Evolutionary conservation across 768 basidiomycete species (phyloP).

Genomic region (Exsudoporus frostii): DNA sequence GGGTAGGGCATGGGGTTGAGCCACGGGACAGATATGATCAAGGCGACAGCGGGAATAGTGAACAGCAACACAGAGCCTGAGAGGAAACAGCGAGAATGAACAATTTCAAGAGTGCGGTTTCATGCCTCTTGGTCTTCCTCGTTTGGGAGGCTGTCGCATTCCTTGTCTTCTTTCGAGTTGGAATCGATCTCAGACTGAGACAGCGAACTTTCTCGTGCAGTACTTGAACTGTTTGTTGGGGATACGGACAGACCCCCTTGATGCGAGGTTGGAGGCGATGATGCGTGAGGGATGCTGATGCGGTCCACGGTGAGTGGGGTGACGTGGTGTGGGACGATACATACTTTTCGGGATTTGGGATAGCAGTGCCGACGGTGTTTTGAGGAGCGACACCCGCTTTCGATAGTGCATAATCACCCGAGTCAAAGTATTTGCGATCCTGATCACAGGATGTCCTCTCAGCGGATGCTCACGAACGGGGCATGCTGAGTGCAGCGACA

Average conservation of each 20-base stretch:
- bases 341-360: conserved; percentile 97
- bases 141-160: conserved; percentile 4
- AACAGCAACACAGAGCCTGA: conserved; percentile 10
- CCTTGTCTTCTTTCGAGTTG: conserved; percentile 17
- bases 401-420: conserved; percentile 95
- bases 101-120: conserved; percentile 1
- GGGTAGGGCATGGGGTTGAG: conserved; percentile 13
- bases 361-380: conserved; percentile 88
- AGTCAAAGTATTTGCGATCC: conserved; percentile 99
- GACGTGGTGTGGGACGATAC: conserved; percentile 26
- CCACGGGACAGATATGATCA: conserved; percentile 24
- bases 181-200: conserved; percentile 28
- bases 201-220: conserved; percentile 58
- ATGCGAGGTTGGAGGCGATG: conserved; percentile 57
- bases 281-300: conserved; percentile 85
- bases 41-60: conserved; percentile 19
- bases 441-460: conserved; percentile 32
- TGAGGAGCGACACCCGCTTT: conserved; percentile 92
- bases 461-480: conserved; percentile 1
- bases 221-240: conserved; percentile 67
- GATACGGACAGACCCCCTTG: conserved; percentile 63
- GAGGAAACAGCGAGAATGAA: conserved; percentile 3
- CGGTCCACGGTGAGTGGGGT: background rate
- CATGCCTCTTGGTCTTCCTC: conserved; percentile 16
- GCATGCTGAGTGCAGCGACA: conserved; percentile 12